A percentile compares a stretch with the other conserved stretches of the same genome.
Evolutionary conservation across 2,329 filamentous ascomycete species (phyloP).

Genomic region (Colletotrichum filicis): DNA sequence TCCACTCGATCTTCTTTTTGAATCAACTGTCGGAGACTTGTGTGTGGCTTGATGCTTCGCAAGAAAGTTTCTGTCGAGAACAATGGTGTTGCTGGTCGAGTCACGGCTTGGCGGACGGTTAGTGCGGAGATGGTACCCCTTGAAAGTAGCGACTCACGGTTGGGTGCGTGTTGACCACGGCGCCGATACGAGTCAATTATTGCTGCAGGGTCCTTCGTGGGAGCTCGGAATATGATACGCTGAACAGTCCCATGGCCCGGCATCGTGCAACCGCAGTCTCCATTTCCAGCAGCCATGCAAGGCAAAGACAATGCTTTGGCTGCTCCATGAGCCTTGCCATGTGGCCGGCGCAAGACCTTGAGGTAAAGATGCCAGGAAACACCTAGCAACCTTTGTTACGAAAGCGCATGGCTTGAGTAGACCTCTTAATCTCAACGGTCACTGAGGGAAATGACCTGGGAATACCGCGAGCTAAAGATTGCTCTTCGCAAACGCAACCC

Average conservation of each 20-base stretch:
- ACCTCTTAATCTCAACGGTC: neutral
- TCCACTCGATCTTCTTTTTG: conserved; percentile 11
- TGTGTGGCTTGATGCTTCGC: conserved; percentile 17
- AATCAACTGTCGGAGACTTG: conserved; percentile 10
- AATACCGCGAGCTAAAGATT: conserved; percentile 1
- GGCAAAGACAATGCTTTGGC: conserved; percentile 5
- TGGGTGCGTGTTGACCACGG: neutral
- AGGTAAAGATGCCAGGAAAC: conserved; percentile 1
- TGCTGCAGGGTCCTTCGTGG: conserved; percentile 26
- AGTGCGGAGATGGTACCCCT: conserved; percentile 20
- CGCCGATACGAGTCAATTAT: conserved; percentile 20
- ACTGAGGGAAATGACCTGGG: neutral
- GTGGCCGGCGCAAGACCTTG: neutral
- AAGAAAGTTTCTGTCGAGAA: conserved; percentile 16
- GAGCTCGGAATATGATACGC: conserved; percentile 15
- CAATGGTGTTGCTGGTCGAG: conserved; percentile 7
- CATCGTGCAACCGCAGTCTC: conserved; percentile 12
- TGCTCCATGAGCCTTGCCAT: conserved; percentile 10
- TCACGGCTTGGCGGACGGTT: conserved; percentile 24
- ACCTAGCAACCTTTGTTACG: conserved; percentile 1
- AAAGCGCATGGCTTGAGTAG: neutral
- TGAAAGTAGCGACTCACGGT: conserved; percentile 23
- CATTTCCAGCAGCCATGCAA: neutral
- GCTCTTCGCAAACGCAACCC: conserved; percentile 14
- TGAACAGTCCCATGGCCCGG: neutral